Evolutionary conservation across 169 alveolate species (phyloP).

Genomic region (Cyclospora cayetanensis): DNA sequence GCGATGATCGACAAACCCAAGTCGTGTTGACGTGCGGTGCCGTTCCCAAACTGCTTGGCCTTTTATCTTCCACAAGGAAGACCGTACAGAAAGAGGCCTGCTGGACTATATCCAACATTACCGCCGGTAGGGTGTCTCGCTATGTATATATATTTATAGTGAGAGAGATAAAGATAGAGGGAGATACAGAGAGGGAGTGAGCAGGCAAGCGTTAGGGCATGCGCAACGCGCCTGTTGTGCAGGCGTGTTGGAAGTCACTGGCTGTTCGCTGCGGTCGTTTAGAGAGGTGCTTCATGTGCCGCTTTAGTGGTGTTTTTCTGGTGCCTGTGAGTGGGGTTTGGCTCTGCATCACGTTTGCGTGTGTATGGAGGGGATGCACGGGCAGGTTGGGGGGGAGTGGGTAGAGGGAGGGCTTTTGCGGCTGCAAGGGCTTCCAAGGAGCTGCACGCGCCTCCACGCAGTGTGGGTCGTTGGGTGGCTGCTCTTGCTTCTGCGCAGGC

Average conservation of each 20-base stretch:
- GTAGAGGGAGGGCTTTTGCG: too few relatives aligned
- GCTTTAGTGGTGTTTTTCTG: too few relatives aligned
- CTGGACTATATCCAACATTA: slow-evolving; percentile 97
- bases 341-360: too few relatives aligned
- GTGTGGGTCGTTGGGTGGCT: too few relatives aligned
- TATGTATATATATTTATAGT: too few relatives aligned
- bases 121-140: slow-evolving; percentile 89
- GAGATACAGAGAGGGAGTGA: neutral
- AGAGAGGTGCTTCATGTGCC: too few relatives aligned
- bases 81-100: slow-evolving; percentile 97
- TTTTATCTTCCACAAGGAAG: slow-evolving; percentile 89
- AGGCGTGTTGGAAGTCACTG: too few relatives aligned
- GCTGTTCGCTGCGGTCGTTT: too few relatives aligned
- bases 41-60: slow-evolving; percentile 84
- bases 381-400: too few relatives aligned
- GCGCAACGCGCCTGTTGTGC: neutral
- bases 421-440: neutral
- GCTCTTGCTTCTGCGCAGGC: slow-evolving; percentile 69
- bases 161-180: neutral
- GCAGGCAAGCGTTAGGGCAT: neutral
- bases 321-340: too few relatives aligned
- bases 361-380: too few relatives aligned
- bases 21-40: slow-evolving; percentile 93
- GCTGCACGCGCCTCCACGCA: neutral
- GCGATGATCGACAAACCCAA: slow-evolving; percentile 96